A percentile compares a stretch with the other conserved stretches of the same genome.
phyloP scores from a whole-genome alignment of 768 basidiomycete species.

The Pulveroboletus frians region DNA sequence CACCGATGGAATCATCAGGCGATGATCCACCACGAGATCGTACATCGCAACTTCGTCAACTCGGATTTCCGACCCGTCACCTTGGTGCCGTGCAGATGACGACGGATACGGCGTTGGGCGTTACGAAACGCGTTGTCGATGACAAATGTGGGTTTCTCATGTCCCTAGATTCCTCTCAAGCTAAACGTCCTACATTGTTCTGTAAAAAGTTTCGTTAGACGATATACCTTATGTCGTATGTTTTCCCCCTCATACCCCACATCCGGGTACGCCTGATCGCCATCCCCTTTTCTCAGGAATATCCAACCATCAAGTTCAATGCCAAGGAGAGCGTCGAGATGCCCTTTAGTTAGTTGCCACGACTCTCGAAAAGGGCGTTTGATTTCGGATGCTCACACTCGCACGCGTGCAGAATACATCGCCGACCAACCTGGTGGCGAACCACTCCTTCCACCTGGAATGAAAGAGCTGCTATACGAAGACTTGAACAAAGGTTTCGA shows the following conservation, averaged over 20 bases:
- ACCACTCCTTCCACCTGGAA: conserved; percentile 82
- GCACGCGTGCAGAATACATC: conserved; percentile 42
- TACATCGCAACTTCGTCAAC: conserved; percentile 77
- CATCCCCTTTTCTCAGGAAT: conserved; percentile 50
- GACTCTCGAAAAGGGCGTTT: not conserved
- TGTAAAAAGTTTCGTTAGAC: conserved; percentile 48
- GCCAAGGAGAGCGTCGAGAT: conserved; percentile 91
- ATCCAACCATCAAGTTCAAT: conserved; percentile 87
- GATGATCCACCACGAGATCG: conserved; percentile 96
- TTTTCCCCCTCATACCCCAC: not conserved
- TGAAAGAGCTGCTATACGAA: conserved; percentile 78
- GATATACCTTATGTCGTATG: conserved; percentile 71
- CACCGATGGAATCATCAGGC: conserved; percentile 41
- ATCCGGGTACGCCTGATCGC: not conserved
- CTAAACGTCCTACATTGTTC: not conserved
- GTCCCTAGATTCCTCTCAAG: not conserved
- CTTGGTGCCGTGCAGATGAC: conserved; percentile 94
- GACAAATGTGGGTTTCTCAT: conserved; percentile 50
- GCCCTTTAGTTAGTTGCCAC: conserved; percentile 76
- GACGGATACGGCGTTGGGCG: conserved; percentile 93
- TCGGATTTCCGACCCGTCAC: conserved; percentile 85
- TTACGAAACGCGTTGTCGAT: conserved; percentile 76
- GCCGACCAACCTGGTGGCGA: conserved; percentile 41
- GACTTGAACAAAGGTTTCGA: conserved; percentile 88
- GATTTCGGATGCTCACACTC: too few relatives aligned